Evolutionary conservation across 83 land plant genomes (phyloP), one percentile per base, ranked within the genome.

Genomic region (Isoetes engelmannii): DNA sequence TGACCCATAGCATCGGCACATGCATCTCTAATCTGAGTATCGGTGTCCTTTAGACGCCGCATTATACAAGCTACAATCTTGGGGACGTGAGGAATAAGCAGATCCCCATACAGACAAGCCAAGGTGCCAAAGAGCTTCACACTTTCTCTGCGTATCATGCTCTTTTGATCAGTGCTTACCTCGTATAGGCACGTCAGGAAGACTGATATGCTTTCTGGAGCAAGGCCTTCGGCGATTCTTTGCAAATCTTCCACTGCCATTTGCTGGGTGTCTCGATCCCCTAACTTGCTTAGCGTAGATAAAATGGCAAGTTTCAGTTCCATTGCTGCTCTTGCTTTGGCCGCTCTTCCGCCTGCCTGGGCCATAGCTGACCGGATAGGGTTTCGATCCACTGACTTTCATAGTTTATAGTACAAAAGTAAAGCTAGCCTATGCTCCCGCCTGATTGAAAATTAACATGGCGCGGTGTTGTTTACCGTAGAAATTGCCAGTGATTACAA

Each of bases 1-100:
- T 69, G 69, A 7, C 73, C 37, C 4, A 72, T 65, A 4, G 83
- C 74, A 48, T 81, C 83, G 21, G 79, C 81, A 50, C 84, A 81
- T 42, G 88, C 86, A 51, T 80, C 61, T 7, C 92, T 80, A 61
- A 83, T 82, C 61, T 85, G 67, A 59, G 86, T 74, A 65, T 88
- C 89, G 48, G 89, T 70, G 57, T 88, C 92, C 15, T 80, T 77
- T 57, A 88, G 81, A 5, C 89, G 84, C 55, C 86, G 82, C 48
- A 79, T 54, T 70, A 84, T 78, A 67, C 62, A 59, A 50, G 74
- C 61, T 68, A 87, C 55, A 78, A 86, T 83, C 56, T 67, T 72
- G 53, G 81, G 56, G 18, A 88, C 62, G 57, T 72, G 79, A 5
- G 84, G 77, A 1, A 83, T 17, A 63, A 85, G 72, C 18, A 74